Conservation (phyloP, 108 stramenopile genomes). For the Pseudonitzschia pungens region DNA sequence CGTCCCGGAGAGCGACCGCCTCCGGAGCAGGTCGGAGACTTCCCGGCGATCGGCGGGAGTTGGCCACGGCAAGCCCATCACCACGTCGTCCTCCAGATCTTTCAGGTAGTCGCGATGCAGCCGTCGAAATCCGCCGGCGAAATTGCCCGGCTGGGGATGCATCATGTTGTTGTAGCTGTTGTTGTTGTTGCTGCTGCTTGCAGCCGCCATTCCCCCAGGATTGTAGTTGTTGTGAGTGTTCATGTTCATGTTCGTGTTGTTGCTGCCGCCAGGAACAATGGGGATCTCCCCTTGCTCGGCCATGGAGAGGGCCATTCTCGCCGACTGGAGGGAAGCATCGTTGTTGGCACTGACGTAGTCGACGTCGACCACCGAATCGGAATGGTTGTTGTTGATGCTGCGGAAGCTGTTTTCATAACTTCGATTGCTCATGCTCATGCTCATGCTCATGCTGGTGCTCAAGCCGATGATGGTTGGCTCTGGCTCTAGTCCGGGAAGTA, state of each 20-base stretch:
- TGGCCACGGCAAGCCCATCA: background rate
- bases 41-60: background rate
- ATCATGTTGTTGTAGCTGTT: background rate
- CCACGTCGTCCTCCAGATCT: background rate
- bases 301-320: background rate
- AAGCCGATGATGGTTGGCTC: too few species aligned
- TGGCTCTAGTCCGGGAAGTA: too few species aligned
- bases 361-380: background rate
- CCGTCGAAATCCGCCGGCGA: background rate
- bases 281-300: background rate
- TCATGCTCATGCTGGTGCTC: too few species aligned
- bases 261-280: background rate
- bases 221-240: background rate
- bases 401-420: too few species aligned
- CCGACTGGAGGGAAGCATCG: background rate
- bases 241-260: background rate
- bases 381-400: background rate
- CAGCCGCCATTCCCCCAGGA: background rate
- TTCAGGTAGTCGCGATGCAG: background rate
- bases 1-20: background rate
- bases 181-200: background rate
- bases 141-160: background rate
- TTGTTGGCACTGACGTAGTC: background rate
- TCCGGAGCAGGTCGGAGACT: background rate
- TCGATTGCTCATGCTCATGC: background rate